Base-by-base conservation (phyloP, 177 flowering plant genomes). In the Vitis hybrid region DNA sequence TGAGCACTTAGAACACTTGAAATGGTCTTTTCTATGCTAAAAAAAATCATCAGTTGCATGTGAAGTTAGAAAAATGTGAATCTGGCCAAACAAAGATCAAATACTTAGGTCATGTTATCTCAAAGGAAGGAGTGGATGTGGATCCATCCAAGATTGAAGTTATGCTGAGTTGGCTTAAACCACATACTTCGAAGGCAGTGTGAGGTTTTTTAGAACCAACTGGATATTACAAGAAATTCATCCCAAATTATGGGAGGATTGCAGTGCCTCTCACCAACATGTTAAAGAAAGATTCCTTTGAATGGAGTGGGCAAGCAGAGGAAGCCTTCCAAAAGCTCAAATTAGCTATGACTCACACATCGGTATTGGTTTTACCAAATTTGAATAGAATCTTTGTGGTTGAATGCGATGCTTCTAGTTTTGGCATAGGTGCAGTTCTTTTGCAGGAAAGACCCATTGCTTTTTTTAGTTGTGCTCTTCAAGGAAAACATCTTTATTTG, bases 221-320 rank as follows among this genome's bases (percentile, higher is more conserved):
- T 2, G 66, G 66, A 3, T 70, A 70, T 33, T 70, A 67, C 18
- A 13, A 6, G 5, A 56, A 56, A 15, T 55, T 67, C 19, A 14
- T 59, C 6, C 55, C 45, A 13, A 26, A 57, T 67, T 67, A 16
- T 67, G 70, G 62, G 10, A 69, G 12, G 26, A 70, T 70, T 1
- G 61, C 66, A 2, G 16, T 1, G 1, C 72, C 75, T 9, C 50
- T 76, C 8, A 72, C 63, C 0, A 14, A 55, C 3, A 10, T 64
- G 55, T 11, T 64, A 10, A 64, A 57, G 45, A 64, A 71, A 26
- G 63, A 65, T 1, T 16, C 7, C 2, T 31, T 62, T 15, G 5
- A 7, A 39, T 39, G 45, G 45, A 39, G 8, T 19, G 4, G 10
- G 1, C n/a, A 22, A 15, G 67, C 63, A 1, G 55, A 10, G 4